phyloP scores from a whole-genome alignment of 2,329 filamentous ascomycete genomes.

The Zarea fungicola region DNA sequence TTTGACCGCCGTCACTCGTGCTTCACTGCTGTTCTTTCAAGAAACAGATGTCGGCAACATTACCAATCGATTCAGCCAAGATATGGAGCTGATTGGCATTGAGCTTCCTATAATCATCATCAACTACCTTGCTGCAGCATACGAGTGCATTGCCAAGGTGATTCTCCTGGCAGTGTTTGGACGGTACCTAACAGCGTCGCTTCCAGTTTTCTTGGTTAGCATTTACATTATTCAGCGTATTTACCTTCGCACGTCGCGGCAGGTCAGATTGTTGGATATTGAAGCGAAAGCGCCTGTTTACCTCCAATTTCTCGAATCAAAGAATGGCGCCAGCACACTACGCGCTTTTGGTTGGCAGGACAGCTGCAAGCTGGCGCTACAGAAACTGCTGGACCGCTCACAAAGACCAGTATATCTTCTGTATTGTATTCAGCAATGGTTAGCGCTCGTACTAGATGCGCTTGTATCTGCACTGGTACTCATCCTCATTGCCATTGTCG shows the following conservation, averaged over 20 bases:
- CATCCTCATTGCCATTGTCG: conserved; percentile 38
- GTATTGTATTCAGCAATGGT: conserved; percentile 44
- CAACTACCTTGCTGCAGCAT: not conserved
- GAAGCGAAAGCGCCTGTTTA: conserved; percentile 26
- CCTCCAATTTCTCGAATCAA: conserved; percentile 23
- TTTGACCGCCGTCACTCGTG: conserved; percentile 8
- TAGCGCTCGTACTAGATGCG: conserved; percentile 43
- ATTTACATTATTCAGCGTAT: conserved; percentile 23
- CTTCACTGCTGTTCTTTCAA: conserved; percentile 30
- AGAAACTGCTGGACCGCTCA: conserved; percentile 27
- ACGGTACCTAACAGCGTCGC: conserved; percentile 18
- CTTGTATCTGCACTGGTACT: conserved; percentile 39
- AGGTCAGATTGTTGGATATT: conserved; percentile 26
- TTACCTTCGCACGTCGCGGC: conserved; percentile 28
- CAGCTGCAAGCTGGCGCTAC: conserved; percentile 16
- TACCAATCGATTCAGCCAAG: conserved; percentile 35
- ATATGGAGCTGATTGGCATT: conserved; percentile 33
- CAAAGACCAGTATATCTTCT: conserved; percentile 35
- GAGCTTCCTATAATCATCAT: conserved; percentile 27
- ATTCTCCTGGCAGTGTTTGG: not conserved
- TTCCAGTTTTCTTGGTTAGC: conserved; percentile 35
- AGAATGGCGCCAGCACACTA: conserved; percentile 22
- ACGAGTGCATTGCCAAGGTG: not conserved
- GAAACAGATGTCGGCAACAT: conserved; percentile 30
- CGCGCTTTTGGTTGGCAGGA: conserved; percentile 30